A percentile compares a stretch with the other conserved stretches of the same genome.
Conservation (phyloP, 331 rosid species). For the Pyracantha coccinea region DNA sequence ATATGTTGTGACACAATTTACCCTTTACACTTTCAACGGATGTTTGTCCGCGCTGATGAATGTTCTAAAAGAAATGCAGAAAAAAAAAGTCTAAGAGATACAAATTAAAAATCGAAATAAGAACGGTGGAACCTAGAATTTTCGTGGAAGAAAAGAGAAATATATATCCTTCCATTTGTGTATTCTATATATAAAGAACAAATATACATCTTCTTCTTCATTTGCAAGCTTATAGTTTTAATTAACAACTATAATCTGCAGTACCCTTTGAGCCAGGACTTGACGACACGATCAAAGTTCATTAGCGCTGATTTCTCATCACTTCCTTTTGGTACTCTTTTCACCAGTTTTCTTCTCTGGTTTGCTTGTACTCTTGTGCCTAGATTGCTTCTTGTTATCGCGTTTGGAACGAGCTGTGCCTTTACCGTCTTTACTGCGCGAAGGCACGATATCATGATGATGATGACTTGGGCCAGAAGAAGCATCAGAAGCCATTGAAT, state of each 20-base stretch:
- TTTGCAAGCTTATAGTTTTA: slow-evolving; percentile 5
- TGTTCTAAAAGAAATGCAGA: not conserved
- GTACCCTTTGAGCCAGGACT: not conserved
- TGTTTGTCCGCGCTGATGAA: not conserved
- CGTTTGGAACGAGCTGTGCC: slow-evolving; percentile 28
- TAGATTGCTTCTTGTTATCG: slow-evolving; percentile 46
- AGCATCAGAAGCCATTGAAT: slow-evolving; percentile 82
- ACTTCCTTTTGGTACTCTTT: slow-evolving; percentile 41
- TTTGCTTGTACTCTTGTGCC: slow-evolving; percentile 36
- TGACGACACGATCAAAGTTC: not conserved
- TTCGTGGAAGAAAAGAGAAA: not conserved
- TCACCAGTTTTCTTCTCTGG: slow-evolving; percentile 57
- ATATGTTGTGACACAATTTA: not conserved
- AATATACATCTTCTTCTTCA: not conserved
- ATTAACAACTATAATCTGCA: not conserved
- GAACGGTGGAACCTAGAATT: not conserved
- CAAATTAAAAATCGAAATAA: not conserved
- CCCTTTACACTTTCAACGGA: not conserved
- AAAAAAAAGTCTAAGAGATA: not conserved
- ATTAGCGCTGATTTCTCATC: slow-evolving; percentile 7
- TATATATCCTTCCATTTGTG: slow-evolving; percentile 2
- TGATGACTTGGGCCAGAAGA: slow-evolving; percentile 57
- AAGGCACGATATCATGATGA: not conserved
- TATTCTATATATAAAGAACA: not conserved
- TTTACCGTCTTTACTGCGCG: slow-evolving; percentile 12